phyloP scores from a whole-genome alignment of 257 asterid genomes.

The Eustoma russellianum region DNA sequence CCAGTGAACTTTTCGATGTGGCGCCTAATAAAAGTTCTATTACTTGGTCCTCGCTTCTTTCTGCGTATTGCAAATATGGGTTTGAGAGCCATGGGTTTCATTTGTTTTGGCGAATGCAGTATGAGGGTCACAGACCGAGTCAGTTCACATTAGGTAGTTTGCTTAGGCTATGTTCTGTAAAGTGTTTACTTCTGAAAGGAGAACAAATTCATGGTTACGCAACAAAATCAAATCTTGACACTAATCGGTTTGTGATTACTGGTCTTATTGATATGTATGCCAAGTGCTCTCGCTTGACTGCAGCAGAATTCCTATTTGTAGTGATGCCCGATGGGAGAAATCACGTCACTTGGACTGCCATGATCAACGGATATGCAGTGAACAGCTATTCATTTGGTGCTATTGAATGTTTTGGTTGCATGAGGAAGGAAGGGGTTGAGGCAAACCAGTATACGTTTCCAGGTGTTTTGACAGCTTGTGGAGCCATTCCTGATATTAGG shows the following conservation, averaged over 20 bases:
- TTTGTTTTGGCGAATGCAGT: conserved; percentile 55
- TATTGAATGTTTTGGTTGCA: conserved; percentile 45
- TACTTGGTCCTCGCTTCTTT: conserved; percentile 75
- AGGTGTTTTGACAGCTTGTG: conserved; percentile 60
- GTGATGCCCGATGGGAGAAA: conserved; percentile 49
- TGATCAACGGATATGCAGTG: conserved; percentile 63
- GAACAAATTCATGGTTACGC: conserved; percentile 60
- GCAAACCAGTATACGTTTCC: conserved; percentile 82
- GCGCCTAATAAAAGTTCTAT: conserved; percentile 39
- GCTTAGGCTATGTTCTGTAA: conserved; percentile 62
- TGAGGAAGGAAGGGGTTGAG: conserved; percentile 53
- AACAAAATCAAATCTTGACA: conserved; percentile 40
- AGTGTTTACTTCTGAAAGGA: conserved; percentile 44
- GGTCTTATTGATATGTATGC: conserved; percentile 77
- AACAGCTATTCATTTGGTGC: conserved; percentile 42
- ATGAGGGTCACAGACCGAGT: conserved; percentile 45
- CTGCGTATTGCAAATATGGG: conserved; percentile 75
- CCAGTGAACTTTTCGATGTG: conserved; percentile 37
- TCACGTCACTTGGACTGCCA: conserved; percentile 92
- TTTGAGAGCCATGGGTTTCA: conserved; percentile 42
- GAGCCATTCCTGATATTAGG: conserved; percentile 23
- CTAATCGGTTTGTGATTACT: conserved; percentile 52
- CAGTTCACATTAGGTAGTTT: conserved; percentile 57
- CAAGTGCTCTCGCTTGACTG: conserved; percentile 38
- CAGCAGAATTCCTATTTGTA: conserved; percentile 51